Conservation (phyloP, 768 basidiomycete genomes). For the Tephrocybe sp. region DNA sequence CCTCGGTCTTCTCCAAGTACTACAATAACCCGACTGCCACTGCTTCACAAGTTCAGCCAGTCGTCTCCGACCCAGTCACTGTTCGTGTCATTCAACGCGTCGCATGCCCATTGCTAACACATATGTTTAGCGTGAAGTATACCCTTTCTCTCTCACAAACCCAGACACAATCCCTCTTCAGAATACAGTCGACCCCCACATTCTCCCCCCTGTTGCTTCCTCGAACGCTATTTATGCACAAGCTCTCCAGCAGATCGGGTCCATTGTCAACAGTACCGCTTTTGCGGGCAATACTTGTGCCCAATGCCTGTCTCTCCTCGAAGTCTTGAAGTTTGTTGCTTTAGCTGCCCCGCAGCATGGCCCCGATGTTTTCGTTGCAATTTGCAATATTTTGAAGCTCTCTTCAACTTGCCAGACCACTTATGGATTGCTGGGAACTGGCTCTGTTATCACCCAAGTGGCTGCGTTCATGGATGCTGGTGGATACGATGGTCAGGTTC, state of each 20-base stretch:
- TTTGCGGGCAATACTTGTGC: constrained; percentile 56
- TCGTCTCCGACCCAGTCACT: constrained; percentile 68
- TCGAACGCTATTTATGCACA: constrained; percentile 42
- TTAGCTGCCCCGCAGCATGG: constrained; percentile 61
- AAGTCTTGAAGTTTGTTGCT: constrained; percentile 63
- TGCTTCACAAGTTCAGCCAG: constrained; percentile 70
- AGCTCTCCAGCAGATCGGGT: constrained; percentile 55
- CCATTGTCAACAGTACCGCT: constrained; percentile 49
- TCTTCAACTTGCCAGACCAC: constrained; percentile 45
- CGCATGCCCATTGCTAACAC: neutral
- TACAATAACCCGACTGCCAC: constrained; percentile 75
- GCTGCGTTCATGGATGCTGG: constrained; percentile 67
- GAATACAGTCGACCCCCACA: constrained; percentile 61
- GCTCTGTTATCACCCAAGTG: constrained; percentile 68
- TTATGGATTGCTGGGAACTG: constrained; percentile 46
- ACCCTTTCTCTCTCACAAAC: constrained; percentile 60
- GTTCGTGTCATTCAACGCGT: constrained; percentile 29
- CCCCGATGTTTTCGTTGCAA: constrained; percentile 48
- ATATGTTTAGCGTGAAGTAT: constrained; percentile 46
- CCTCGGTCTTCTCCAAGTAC: constrained; percentile 59
- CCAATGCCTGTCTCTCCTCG: constrained; percentile 57
- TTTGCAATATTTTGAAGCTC: constrained; percentile 63
- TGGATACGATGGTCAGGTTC: constrained; percentile 71
- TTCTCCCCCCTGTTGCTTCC: constrained; percentile 56
- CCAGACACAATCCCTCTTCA: constrained; percentile 57